Base-by-base conservation (phyloP, 441 rosid species). In the Brassica hybrid region DNA sequence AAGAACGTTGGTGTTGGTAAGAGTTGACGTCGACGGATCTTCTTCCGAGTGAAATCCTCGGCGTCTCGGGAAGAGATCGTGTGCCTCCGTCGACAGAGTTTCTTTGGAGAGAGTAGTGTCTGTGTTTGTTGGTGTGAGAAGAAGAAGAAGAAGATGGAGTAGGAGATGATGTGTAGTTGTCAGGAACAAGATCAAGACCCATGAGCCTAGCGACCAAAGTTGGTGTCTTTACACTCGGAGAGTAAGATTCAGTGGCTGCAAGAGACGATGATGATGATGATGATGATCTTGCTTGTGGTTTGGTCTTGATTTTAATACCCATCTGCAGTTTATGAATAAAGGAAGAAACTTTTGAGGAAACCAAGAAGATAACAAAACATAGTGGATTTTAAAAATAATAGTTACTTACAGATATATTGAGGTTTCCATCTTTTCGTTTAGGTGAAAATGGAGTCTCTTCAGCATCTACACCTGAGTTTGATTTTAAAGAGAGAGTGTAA, bases 111-210 rank as follows among this genome's bases (percentile, higher is more conserved):
- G 75, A 70, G 82, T 70, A 56, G 36, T 76, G 77, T 67, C 73
- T 76, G 67, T 71, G 83, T 72, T 19, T 80, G 36, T 57, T 79
- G 59, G 25, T 25, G 41, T 71, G 74, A 10, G 76, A 79, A 68
- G 78, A 76, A 7, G 89, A 67, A 54, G 82, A 83, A 32, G 87
- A 27, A 36, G 87, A 73, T 9, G 91, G 80, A 1, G 89, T 74
- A 8, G 85, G 83, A 68, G 89, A 85, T 19, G 86, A 71, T 7
- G 80, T 79, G 65, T 83, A 80, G 45, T 73, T 67, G 14, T 88
- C 94, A 0, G 99, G 97, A 56, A 90, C 89, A 77, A 88, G 86
- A 65, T 95, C 99, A 30, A 95, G 97, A 34, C 99, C 99, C 99
- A 95, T 93, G 23, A 95, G 88, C 65, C 98, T 85, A 11, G 98